phyloP scores from a whole-genome alignment of 2,329 filamentous ascomycete species.

The Colletotrichum eleusines region DNA sequence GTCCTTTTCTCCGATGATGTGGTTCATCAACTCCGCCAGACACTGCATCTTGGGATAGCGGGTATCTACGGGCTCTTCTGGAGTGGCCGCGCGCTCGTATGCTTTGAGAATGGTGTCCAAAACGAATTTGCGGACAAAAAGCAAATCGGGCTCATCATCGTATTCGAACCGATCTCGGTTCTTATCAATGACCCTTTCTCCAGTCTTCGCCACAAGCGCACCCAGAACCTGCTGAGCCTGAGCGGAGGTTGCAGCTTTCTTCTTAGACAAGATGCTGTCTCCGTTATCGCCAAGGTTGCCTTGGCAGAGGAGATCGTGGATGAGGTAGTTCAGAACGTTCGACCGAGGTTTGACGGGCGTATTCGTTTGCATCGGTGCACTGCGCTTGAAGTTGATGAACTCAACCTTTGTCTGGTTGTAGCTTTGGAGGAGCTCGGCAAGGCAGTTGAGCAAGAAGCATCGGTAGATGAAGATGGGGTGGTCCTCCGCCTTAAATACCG shows the following conservation, averaged over 20 bases:
- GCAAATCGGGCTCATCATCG: constrained; percentile 84
- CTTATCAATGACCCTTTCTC: constrained; percentile 76
- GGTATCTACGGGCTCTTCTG: constrained; percentile 82
- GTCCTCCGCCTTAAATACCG: constrained; percentile 88
- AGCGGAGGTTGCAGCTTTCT: constrained; percentile 84
- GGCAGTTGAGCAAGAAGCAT: constrained; percentile 92
- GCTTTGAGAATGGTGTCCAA: constrained; percentile 92
- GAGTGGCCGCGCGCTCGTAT: constrained; percentile 87
- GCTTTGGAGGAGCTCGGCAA: constrained; percentile 89
- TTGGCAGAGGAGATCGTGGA: constrained; percentile 79
- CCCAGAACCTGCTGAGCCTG: constrained; percentile 91
- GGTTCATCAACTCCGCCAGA: constrained; percentile 90
- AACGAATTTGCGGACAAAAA: constrained; percentile 95
- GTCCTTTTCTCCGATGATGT: constrained; percentile 87
- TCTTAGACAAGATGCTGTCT: constrained; percentile 83
- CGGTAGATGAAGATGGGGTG: constrained; percentile 97
- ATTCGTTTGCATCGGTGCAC: constrained; percentile 82
- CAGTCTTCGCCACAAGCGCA: constrained; percentile 88
- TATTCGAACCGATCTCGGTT: constrained; percentile 69
- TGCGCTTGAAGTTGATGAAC: constrained; percentile 98
- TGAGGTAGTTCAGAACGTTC: constrained; percentile 91
- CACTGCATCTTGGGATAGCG: constrained; percentile 91
- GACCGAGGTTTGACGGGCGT: constrained; percentile 96
- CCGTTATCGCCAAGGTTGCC: constrained; percentile 74
- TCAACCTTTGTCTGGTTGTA: constrained; percentile 97